phyloP scores from a whole-genome alignment of 2,329 filamentous ascomycete genomes.

The Claviceps citrina region DNA sequence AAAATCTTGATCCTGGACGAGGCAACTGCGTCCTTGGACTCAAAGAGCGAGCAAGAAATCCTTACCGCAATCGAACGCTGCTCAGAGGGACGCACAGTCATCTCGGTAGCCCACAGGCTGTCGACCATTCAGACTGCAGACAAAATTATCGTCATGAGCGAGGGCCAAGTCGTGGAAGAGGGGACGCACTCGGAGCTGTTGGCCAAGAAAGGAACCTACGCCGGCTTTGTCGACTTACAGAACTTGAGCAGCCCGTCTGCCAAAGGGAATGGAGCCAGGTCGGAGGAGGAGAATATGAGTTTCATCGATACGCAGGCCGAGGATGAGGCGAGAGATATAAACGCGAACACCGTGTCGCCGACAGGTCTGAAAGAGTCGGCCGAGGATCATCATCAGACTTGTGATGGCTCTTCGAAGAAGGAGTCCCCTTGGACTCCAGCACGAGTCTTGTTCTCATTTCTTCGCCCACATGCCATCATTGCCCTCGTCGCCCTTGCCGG shows the following conservation, averaged over 20 bases:
- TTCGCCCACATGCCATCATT: conserved; percentile 7
- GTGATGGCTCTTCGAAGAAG: background rate
- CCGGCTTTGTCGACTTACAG: conserved; percentile 24
- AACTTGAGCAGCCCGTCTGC: conserved; percentile 5
- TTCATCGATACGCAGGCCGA: background rate
- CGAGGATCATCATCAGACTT: background rate
- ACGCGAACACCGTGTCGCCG: background rate
- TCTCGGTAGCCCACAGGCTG: conserved; percentile 4
- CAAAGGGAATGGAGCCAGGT: conserved; percentile 1
- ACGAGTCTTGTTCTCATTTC: background rate
- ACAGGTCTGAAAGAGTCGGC: background rate
- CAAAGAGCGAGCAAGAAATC: no score
- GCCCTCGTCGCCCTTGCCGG: conserved; percentile 1
- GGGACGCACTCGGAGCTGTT: background rate
- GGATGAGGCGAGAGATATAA: background rate
- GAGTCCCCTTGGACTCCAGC: background rate
- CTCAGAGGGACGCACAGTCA: background rate
- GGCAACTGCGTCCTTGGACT: conserved; percentile 14
- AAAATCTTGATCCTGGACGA: conserved; percentile 54
- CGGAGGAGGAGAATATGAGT: background rate
- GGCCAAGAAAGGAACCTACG: conserved; percentile 32
- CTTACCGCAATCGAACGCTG: background rate
- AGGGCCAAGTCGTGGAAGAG: conserved; percentile 20
- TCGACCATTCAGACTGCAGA: conserved; percentile 6
- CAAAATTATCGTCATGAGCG: conserved; percentile 25